A percentile compares a stretch with the other conserved stretches of the same genome.
phyloP scores from a whole-genome alignment of 805 yeast species.

The Sugiyamaella boreocaroliniensis region DNA sequence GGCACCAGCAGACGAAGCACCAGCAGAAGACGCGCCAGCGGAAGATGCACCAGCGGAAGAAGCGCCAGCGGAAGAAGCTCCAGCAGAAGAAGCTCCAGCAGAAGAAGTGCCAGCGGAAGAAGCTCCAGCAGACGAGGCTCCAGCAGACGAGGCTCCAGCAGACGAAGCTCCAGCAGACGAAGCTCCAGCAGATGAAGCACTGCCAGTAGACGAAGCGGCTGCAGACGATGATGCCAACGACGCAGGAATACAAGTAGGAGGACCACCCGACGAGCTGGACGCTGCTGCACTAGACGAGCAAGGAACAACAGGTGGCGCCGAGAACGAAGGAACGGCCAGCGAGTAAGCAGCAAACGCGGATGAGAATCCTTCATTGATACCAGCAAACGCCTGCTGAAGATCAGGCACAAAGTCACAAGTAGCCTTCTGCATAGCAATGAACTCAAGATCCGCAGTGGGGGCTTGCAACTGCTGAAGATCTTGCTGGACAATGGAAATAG shows the following conservation, averaged over 20 bases:
- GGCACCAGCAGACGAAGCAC: too few species aligned
- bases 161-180: constrained; percentile 3
- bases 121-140: constrained; percentile 1
- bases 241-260: constrained; percentile 4
- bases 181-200: neutral
- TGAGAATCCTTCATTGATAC: constrained; percentile 7
- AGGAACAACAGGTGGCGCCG: constrained; percentile 1
- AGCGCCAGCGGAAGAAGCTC: constrained; percentile 16
- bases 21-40: too few species aligned
- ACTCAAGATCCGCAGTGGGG: constrained; percentile 19
- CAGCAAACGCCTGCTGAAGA: constrained; percentile 12
- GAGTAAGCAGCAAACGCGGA: constrained; percentile 7
- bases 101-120: neutral
- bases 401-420: constrained; percentile 13
- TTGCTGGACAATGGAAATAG: constrained; percentile 17
- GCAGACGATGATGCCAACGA: neutral
- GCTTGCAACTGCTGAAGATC: constrained; percentile 20
- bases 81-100: constrained; percentile 8
- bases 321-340: neutral
- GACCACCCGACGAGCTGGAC: neutral
- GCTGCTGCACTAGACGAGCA: neutral
- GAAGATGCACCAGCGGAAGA: too few species aligned
- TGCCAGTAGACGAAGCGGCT: neutral
- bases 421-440: constrained; percentile 13
- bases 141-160: neutral